Evolutionary conservation across 129 eudicot species (phyloP), one percentile per base, ranked within the genome.

Genomic region (Calendula officinalis): DNA sequence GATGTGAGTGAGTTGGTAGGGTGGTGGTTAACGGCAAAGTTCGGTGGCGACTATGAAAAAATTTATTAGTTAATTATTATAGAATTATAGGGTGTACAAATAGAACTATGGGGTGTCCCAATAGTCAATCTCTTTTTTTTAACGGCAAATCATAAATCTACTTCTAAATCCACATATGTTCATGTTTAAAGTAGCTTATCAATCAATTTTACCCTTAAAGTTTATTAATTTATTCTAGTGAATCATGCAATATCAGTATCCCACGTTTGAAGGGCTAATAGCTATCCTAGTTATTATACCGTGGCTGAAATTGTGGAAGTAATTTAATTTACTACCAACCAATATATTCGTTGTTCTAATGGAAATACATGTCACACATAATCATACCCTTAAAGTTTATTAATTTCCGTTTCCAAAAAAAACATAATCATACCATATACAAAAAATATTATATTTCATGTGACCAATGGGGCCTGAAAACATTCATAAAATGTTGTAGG

Each of bases 281-380:
- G 2, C 2, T 1, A 22, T 22, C 32, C 32, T 45, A 51, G 38
- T 32, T 50, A 60, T 60, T 45, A 45, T 72, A 72, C 22, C 46
- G 49, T 63, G 61, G 58, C 71, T 54, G 64, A 72, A 42, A 32
- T 41, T 55, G 64, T 55, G 71, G 71, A 72, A 56, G 49, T 54
- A 53, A 64, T 38, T 51, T 51, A 71, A 61, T 50, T 68, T 9
- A 62, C 39, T 62, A 72, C 51, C 67, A 59, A 47, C 60, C 34
- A 47, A 47, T 22, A 22, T 22, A 22, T 55, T 54, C 33, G 47
- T 67, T 64, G 42, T 73, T 73, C 6, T 46, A 64, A 73, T 73
- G 71, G 71, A 56, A 56, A 64, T 72, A 3, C 43, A 64, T 44
- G 71, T 64, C 71, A 64, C 51, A 56, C n/a, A 53, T 35, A 55